Conservation (phyloP, 805 yeast species). For the Yarrowia keelungensis region DNA sequence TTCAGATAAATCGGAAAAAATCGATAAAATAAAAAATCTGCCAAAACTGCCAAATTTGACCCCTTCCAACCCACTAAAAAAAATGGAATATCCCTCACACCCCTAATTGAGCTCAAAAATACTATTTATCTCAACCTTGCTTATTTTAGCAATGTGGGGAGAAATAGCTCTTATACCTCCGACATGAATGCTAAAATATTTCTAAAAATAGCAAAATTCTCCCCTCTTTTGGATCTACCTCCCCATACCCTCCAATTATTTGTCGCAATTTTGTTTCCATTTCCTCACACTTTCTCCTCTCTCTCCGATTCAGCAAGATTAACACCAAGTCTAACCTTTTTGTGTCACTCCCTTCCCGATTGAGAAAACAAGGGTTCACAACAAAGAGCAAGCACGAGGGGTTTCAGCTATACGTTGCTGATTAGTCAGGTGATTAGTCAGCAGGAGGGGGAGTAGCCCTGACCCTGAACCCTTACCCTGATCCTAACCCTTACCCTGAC, state of each 20-base stretch:
- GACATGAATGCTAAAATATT: no score
- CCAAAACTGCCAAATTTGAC: neutral
- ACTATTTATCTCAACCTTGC: neutral
- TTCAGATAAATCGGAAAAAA: neutral
- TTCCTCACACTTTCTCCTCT: neutral
- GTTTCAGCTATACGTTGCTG: neutral
- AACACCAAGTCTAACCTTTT: conserved; percentile 6
- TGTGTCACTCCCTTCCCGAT: neutral
- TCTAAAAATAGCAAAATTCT: no score
- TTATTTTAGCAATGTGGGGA: neutral
- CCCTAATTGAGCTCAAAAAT: neutral
- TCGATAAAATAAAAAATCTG: neutral
- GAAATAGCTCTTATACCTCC: no score
- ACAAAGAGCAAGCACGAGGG: conserved; percentile 20
- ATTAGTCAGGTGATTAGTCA: no score
- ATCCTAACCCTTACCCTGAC: no score
- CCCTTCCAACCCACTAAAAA: no score
- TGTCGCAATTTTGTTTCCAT: no score
- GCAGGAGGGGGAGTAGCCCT: no score
- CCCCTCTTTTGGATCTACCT: no score
- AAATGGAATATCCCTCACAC: neutral
- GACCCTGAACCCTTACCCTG: no score
- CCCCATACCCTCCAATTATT: no score
- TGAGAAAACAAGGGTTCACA: conserved; percentile 18
- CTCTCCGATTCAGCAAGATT: conserved; percentile 12